Base-by-base conservation (phyloP, 768 basidiomycete species). In the Sporobolomyces pararoseus region DNA sequence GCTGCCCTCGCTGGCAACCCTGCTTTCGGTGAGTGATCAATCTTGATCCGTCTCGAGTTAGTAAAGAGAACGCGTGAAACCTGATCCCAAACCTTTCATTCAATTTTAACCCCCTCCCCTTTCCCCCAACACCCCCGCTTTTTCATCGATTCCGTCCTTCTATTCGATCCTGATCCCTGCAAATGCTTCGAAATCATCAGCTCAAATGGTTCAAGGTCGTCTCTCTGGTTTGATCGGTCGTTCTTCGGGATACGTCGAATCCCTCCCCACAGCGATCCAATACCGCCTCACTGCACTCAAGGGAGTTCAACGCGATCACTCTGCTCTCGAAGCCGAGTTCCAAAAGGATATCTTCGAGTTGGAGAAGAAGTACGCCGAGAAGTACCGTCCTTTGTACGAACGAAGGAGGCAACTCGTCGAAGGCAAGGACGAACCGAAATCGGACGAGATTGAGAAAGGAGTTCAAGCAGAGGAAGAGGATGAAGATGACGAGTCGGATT, bases 171-270 rank as follows among this genome's bases (percentile, higher is more conserved):
- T 32, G 61, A 64, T 42, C 29, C n/a, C 29, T 14, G 37, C 68
- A 21, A 25, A 44, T 55, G 50, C 16, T 21, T 29, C 34, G 16
- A 17, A 54, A 25, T 16, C 82, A 85, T 13, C 71, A 51, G 87
- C 81, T 63, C 77, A 86, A 61, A 84, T 98, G 80, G 91, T 98
- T 19, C 91, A 97, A 73, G 88, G 88, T 74, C 88, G 87, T 80
- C 88, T 99, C 70, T 86, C 87, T 42, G 84, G 83, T 75, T 87
- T 99, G 44, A 82, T 97, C 72, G 95, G 95, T 57, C 88, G 87
- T 80, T 91, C 90, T 78, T 94, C 91, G 19, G 93, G 93, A 19
- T 99, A 99, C 82, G 86, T 99, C 82, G 92, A 97, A 82, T 84
- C 83, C 76, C 85, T 98, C 59, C 89, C 93, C 16, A 81, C 84